These are phyloP conservation scores for Diaporthe eres DNA, from an alignment of 2,329 filamentous ascomycete species.

Conservation along the genomic window DNA sequence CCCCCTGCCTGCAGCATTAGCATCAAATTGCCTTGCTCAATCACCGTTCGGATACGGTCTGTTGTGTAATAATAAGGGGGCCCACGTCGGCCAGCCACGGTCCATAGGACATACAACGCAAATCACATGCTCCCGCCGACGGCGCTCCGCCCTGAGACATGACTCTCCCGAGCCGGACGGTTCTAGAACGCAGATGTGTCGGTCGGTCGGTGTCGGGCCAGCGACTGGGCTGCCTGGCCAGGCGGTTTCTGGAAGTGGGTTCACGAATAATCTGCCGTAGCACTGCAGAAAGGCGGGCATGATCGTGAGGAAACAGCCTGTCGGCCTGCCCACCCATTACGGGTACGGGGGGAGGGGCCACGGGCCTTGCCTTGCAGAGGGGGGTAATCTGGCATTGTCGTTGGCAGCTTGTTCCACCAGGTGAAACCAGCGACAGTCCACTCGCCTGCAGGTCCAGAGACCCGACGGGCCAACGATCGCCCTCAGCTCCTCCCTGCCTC, in stretches of 20 bases:
- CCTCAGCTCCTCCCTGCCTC: not conserved
- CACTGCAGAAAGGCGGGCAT: slow-evolving; percentile 37
- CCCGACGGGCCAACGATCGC: slow-evolving; percentile 17
- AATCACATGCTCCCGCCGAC: slow-evolving; percentile 28
- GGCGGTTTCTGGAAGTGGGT: slow-evolving; percentile 22
- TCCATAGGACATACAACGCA: not conserved
- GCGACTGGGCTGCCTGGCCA: not conserved
- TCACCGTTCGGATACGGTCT: not conserved
- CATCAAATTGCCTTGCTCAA: not conserved
- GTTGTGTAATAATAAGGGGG: no score
- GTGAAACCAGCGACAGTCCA: slow-evolving; percentile 16
- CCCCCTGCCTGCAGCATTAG: slow-evolving; percentile 1
- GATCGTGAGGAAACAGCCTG: slow-evolving; percentile 2
- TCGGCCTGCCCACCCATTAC: not conserved
- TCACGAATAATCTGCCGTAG: slow-evolving; percentile 26
- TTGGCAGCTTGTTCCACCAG: slow-evolving; percentile 23
- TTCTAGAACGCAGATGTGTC: not conserved
- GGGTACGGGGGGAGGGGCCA: not conserved
- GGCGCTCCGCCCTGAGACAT: slow-evolving; percentile 24
- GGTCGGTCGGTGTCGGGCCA: not conserved
- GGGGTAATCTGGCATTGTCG: slow-evolving; percentile 6
- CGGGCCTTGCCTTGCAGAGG: not conserved
- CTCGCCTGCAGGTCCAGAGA: slow-evolving; percentile 19
- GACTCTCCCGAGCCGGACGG: slow-evolving; percentile 12
- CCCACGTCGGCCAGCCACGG: slow-evolving; percentile 15